Evolutionary conservation across 768 basidiomycete genomes (phyloP).

Genomic region (Harrya chromipes): DNA sequence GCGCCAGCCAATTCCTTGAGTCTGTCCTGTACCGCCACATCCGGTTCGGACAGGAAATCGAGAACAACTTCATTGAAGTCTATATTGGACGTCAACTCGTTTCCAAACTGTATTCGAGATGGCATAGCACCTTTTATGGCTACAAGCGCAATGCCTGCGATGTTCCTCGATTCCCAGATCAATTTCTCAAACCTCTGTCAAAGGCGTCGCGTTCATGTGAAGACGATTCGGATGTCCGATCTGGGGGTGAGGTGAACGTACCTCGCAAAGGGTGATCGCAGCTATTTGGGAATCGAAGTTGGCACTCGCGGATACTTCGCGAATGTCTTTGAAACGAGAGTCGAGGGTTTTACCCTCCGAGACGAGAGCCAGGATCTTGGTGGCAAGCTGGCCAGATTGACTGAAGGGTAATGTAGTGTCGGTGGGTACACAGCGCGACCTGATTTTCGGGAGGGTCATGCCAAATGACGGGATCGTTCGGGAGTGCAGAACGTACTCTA

Average conservation of each 20-base stretch:
- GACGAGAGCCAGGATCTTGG: conserved; percentile 9
- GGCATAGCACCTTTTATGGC: conserved; percentile 13
- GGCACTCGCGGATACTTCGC: conserved; percentile 3
- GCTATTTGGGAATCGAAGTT: conserved; percentile 8
- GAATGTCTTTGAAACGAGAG: conserved; percentile 12
- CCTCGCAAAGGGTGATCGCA: conserved; percentile 9
- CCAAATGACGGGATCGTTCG: neutral
- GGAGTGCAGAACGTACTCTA: neutral
- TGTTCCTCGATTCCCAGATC: conserved; percentile 19
- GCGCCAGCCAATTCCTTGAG: conserved; percentile 13
- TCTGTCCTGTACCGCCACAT: conserved; percentile 7
- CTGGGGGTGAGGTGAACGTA: neutral
- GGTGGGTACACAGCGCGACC: neutral
- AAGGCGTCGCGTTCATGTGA: neutral
- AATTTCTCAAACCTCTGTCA: conserved; percentile 12
- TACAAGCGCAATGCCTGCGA: conserved; percentile 12
- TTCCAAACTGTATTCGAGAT: neutral
- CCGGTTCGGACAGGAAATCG: conserved; percentile 13
- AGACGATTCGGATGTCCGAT: neutral
- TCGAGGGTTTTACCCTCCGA: conserved; percentile 12
- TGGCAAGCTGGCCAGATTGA: conserved; percentile 4
- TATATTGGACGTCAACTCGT: neutral
- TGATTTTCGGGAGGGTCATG: neutral
- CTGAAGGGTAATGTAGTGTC: conserved; percentile 6
- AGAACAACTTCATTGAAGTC: conserved; percentile 23